phyloP scores from a whole-genome alignment of 148 eudicot species.

The Selenicereus undatus region DNA sequence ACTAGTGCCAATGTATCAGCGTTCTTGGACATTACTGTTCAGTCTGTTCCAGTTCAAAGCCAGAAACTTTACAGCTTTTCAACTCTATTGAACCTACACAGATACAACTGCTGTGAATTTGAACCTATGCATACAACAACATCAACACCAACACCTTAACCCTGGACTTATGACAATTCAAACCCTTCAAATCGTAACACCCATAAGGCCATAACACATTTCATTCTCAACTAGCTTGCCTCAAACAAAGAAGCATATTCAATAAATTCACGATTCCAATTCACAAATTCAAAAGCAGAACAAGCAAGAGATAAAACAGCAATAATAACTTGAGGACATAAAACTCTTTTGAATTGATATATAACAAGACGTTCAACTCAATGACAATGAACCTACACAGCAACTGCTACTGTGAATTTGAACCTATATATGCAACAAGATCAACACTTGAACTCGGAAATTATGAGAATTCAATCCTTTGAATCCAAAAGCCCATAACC shows the following conservation, averaged over 20 bases:
- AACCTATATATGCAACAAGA: neutral
- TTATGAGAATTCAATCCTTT: neutral
- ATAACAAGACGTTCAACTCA: too few species aligned
- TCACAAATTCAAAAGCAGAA: neutral
- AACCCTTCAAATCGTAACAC: neutral
- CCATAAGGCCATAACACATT: neutral
- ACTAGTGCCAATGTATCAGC: neutral
- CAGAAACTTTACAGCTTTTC: too few species aligned
- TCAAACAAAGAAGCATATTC: neutral
- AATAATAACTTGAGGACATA: conserved; percentile 38
- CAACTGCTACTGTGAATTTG: too few species aligned
- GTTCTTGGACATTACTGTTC: neutral
- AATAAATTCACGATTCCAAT: neutral
- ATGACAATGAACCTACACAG: too few species aligned
- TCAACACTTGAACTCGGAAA: too few species aligned
- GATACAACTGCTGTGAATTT: too few species aligned
- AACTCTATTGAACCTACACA: too few species aligned
- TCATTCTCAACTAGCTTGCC: neutral
- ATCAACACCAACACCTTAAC: neutral
- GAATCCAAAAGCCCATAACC: neutral
- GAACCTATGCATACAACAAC: neutral
- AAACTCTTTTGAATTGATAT: conserved; percentile 19
- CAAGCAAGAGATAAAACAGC: neutral
- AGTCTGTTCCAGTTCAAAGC: neutral
- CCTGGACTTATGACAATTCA: neutral